Percentiles rank a stretch among this genome's conserved stretches.
These are phyloP conservation scores for Encephalitozoon hellem DNA, from an alignment of 371 early-diverging fungal genomes.

Conservation along the genomic window DNA sequence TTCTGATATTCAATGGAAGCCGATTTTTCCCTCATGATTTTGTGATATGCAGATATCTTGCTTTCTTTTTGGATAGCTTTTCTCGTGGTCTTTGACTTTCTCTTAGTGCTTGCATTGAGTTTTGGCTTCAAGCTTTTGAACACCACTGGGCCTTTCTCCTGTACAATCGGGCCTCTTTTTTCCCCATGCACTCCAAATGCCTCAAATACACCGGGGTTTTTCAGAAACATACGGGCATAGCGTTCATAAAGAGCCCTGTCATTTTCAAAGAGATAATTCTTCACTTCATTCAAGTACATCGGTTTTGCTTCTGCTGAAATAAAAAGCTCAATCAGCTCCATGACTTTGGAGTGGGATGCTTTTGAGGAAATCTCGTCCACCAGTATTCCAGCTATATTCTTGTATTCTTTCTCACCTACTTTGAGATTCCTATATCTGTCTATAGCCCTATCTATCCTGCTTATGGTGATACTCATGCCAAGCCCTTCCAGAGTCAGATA, in stretches of 20 bases:
- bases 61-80: background rate
- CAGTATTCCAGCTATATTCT: background rate
- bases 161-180: background rate
- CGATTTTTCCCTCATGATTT: background rate
- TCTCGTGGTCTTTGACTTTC: background rate
- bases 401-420: background rate
- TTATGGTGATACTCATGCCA: background rate
- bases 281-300: slow-evolving; percentile 40
- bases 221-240: slow-evolving; percentile 28
- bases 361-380: background rate
- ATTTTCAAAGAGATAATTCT: slow-evolving; percentile 20
- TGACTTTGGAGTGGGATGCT: background rate
- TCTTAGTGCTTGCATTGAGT: background rate
- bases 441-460: background rate
- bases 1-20: background rate
- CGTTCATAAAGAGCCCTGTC: slow-evolving; percentile 12
- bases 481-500: background rate
- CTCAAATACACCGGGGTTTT: slow-evolving; percentile 1
- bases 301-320: slow-evolving; percentile 2
- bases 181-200: slow-evolving; percentile 30
- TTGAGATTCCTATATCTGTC: background rate
- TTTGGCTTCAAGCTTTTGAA: background rate
- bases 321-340: background rate
- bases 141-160: background rate
- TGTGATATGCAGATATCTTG: background rate